A percentile compares a stretch with the other conserved stretches of the same genome.
Conservation (phyloP, 2,329 filamentous ascomycete genomes). For the Pseudocercospora fuligena region DNA sequence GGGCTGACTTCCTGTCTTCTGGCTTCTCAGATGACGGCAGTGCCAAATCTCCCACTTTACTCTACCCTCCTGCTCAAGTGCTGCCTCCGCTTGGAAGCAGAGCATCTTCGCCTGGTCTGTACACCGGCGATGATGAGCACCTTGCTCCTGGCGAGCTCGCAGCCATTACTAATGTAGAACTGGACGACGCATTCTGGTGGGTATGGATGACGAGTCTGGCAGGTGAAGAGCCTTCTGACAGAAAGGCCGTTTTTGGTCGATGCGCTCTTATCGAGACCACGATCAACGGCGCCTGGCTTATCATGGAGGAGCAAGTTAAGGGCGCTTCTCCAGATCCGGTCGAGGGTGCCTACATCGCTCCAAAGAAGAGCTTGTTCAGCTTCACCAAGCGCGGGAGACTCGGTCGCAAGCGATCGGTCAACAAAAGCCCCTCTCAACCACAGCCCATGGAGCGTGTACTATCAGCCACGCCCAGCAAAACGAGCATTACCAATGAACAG, state of each 20-base stretch:
- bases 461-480: constrained; percentile 69
- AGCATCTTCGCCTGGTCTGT: constrained; percentile 22
- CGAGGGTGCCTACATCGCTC: constrained; percentile 85
- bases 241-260: constrained; percentile 91
- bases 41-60: constrained; percentile 57
- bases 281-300: constrained; percentile 86
- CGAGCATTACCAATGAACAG: constrained; percentile 85
- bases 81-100: constrained; percentile 72
- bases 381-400: constrained; percentile 73
- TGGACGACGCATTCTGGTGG: constrained; percentile 99
- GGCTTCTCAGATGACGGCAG: constrained; percentile 81
- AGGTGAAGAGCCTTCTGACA: constrained; percentile 79
- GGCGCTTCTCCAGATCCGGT: constrained; percentile 85
- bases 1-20: constrained; percentile 95
- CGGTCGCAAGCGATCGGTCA: constrained; percentile 71
- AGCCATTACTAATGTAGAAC: constrained; percentile 81
- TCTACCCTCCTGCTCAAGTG: constrained; percentile 90
- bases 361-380: constrained; percentile 89
- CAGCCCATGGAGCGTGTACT: constrained; percentile 49
- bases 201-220: constrained; percentile 98
- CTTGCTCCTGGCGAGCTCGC: constrained; percentile 93
- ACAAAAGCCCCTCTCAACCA: constrained; percentile 53
- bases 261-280: constrained; percentile 90
- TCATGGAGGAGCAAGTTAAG: constrained; percentile 95
- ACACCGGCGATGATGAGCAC: constrained; percentile 66